Evolutionary conservation across 1,284 basidiomycete genomes (phyloP).

Genomic region (Melampsora larici-populina): DNA sequence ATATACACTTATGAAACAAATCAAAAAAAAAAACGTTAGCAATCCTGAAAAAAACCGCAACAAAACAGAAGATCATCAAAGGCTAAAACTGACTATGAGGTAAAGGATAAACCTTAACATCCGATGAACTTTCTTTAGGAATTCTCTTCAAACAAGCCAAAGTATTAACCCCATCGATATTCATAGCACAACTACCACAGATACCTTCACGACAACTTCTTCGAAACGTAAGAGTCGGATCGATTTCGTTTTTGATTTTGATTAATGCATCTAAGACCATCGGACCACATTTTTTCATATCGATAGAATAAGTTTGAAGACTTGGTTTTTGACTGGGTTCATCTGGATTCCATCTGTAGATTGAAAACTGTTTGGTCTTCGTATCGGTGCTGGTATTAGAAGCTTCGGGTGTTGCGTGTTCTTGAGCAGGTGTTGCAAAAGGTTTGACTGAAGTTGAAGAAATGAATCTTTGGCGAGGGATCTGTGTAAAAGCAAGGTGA

Average conservation of each 20-base stretch:
- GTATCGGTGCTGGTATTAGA: not conserved
- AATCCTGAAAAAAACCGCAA: no score
- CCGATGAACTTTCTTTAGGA: constrained; percentile 68
- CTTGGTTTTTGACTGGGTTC: constrained; percentile 86
- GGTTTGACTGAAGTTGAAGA: constrained; percentile 18
- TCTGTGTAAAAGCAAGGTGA: not conserved
- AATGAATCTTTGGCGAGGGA: not conserved
- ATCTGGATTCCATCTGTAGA: constrained; percentile 72
- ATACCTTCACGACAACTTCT: constrained; percentile 97
- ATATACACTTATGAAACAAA: constrained; percentile 88
- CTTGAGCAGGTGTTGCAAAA: constrained; percentile 23
- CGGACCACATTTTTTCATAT: constrained; percentile 90
- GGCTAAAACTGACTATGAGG: constrained; percentile 81
- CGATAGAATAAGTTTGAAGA: constrained; percentile 86
- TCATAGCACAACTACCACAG: constrained; percentile 98
- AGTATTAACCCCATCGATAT: constrained; percentile 92
- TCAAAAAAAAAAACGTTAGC: no score
- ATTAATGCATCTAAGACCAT: constrained; percentile 95
- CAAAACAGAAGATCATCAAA: no score
- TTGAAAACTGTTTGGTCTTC: constrained; percentile 24
- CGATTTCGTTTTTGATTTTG: constrained; percentile 98
- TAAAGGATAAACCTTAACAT: constrained; percentile 93
- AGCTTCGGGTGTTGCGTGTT: constrained; percentile 19
- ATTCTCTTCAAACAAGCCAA: constrained; percentile 96
- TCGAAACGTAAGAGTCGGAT: constrained; percentile 93